Conservation (phyloP, 202 grass and related monocot genomes). For the Panicum hallii region DNA sequence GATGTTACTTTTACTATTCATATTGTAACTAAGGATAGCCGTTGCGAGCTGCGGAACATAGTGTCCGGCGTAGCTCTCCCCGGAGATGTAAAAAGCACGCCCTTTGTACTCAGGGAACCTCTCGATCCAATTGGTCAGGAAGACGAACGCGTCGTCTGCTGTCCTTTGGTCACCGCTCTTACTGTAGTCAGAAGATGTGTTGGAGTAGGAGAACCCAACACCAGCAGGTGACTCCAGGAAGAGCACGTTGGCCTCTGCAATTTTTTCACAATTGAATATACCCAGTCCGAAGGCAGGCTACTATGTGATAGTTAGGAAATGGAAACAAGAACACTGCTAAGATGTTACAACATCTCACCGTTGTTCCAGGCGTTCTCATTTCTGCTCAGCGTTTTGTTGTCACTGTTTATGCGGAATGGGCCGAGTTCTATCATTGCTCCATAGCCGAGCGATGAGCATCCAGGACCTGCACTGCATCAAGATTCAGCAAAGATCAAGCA, state of each 20-base stretch:
- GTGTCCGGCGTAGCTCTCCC: slow-evolving; percentile 60
- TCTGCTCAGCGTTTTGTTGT: slow-evolving; percentile 52
- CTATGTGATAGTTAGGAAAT: not conserved
- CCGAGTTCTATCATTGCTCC: slow-evolving; percentile 63
- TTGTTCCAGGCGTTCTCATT: slow-evolving; percentile 61
- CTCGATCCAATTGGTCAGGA: slow-evolving; percentile 53
- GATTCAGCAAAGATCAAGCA: not conserved
- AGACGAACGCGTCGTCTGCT: slow-evolving; percentile 21
- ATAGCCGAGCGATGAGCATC: slow-evolving; percentile 60
- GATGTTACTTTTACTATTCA: not conserved
- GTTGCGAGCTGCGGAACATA: slow-evolving; percentile 52
- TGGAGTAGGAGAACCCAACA: slow-evolving; percentile 64
- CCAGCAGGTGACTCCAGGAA: slow-evolving; percentile 58
- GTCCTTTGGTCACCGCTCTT: slow-evolving; percentile 50
- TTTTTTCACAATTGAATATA: not conserved
- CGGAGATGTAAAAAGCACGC: slow-evolving; percentile 58
- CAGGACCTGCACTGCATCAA: slow-evolving; percentile 37
- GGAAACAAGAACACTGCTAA: not conserved
- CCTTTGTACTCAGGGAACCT: slow-evolving; percentile 57
- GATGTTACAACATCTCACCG: slow-evolving; percentile 29
- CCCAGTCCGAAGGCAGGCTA: not conserved
- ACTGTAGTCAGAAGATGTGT: slow-evolving; percentile 46
- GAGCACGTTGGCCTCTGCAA: slow-evolving; percentile 59
- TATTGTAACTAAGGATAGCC: slow-evolving; percentile 43
- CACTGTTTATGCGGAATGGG: slow-evolving; percentile 56